These are phyloP conservation scores for Letharia columbiana DNA, from an alignment of 495 filamentous ascomycete genomes.

Conservation along the genomic window DNA sequence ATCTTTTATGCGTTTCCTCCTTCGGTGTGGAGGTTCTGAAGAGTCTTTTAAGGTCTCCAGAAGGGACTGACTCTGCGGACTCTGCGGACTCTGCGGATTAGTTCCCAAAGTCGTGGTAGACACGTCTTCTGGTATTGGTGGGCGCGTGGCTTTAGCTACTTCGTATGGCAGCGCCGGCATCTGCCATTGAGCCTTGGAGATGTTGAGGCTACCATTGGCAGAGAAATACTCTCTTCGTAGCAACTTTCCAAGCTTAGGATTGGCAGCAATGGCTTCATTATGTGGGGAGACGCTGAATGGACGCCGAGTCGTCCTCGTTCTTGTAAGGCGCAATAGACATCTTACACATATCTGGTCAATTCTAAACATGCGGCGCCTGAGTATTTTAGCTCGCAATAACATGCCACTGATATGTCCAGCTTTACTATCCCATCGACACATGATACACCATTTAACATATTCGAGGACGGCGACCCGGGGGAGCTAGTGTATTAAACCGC, in stretches of 20 bases:
- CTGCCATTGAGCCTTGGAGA: neutral
- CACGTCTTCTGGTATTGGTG: neutral
- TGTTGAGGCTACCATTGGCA: constrained; percentile 16
- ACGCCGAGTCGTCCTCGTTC: neutral
- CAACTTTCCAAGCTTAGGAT: constrained; percentile 9
- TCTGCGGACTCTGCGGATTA: neutral
- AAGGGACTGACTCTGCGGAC: neutral
- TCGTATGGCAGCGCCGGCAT: neutral
- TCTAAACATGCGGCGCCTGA: neutral
- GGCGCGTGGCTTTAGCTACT: neutral
- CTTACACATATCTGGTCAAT: constrained; percentile 14
- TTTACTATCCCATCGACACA: neutral
- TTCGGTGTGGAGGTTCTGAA: constrained; percentile 40
- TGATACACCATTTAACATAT: neutral
- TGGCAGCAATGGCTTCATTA: constrained; percentile 7
- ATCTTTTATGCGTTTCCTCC: constrained; percentile 44
- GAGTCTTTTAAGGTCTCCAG: constrained; percentile 2
- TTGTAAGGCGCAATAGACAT: constrained; percentile 13
- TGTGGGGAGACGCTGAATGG: constrained; percentile 15
- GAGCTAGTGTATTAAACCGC: constrained; percentile 4
- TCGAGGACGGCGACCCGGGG: neutral
- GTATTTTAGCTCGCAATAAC: constrained; percentile 8
- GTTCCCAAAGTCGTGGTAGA: neutral
- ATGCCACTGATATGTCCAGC: neutral
- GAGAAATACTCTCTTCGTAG: constrained; percentile 27